These are phyloP conservation scores for Kitagawia praeruptora DNA, from an alignment of 129 eudicot species.

Conservation along the genomic window DNA sequence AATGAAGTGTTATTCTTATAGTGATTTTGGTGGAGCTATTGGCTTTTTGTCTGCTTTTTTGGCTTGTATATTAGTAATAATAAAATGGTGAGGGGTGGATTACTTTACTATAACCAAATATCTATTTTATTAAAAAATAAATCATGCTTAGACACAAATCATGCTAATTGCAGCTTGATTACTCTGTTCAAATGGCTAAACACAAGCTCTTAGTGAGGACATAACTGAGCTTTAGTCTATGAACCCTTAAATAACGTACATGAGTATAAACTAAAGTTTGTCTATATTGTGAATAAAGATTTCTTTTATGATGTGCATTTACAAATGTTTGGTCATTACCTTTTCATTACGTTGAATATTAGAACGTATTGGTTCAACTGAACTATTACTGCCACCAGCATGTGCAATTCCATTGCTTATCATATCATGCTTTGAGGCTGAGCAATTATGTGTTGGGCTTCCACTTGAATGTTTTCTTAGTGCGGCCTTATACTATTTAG, in stretches of 20 bases:
- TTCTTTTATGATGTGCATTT: neutral
- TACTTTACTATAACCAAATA: too few relatives aligned
- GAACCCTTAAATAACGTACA: neutral
- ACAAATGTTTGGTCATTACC: constrained; percentile 36
- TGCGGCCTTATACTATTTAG: too few relatives aligned
- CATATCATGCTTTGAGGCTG: constrained; percentile 38
- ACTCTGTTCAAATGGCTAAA: neutral
- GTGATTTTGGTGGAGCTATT: too few relatives aligned
- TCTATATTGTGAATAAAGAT: neutral
- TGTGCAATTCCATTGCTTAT: constrained; percentile 48
- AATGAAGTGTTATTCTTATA: too few relatives aligned
- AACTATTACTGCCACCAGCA: constrained; percentile 24
- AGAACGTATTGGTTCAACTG: constrained; percentile 14
- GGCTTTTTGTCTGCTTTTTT: too few relatives aligned
- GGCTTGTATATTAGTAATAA: too few relatives aligned
- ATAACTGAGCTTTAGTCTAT: neutral
- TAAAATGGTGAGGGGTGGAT: too few relatives aligned
- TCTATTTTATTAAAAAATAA: too few relatives aligned
- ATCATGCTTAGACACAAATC: too few relatives aligned
- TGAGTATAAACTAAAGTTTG: neutral
- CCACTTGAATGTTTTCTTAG: constrained; percentile 29
- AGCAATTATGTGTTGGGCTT: neutral
- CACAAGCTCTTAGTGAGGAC: neutral
- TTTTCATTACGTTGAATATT: constrained; percentile 5
- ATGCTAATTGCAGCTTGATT: neutral